These are phyloP conservation scores for Xylaria sp. DNA, from an alignment of 2,329 filamentous ascomycete genomes.

Conservation along the genomic window DNA sequence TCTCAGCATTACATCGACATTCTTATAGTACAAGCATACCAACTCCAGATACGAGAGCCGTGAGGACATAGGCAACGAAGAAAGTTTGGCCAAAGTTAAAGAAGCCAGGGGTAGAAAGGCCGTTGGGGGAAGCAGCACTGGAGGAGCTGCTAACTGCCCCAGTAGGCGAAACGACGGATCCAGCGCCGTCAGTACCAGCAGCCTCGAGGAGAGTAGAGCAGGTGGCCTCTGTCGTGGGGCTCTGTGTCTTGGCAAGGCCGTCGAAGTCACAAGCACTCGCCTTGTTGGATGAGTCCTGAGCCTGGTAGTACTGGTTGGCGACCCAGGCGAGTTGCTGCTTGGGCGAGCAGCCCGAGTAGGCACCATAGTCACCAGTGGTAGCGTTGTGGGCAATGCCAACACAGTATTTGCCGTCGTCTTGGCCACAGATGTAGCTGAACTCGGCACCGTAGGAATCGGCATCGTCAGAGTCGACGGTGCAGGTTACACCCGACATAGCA, in stretches of 20 bases:
- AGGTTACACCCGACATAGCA: constrained; percentile 81
- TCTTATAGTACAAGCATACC: constrained; percentile 66
- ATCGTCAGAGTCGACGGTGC: constrained; percentile 69
- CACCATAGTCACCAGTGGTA: constrained; percentile 75
- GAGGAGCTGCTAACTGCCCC: constrained; percentile 55
- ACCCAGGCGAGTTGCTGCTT: constrained; percentile 78
- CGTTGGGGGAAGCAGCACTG: constrained; percentile 57
- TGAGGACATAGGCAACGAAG: constrained; percentile 61
- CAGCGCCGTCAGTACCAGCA: constrained; percentile 71
- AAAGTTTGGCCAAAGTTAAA: constrained; percentile 50
- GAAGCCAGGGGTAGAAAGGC: constrained; percentile 50
- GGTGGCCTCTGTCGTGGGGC: constrained; percentile 57
- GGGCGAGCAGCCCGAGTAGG: constrained; percentile 80
- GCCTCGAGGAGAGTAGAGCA: constrained; percentile 71
- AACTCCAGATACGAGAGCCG: constrained; percentile 61
- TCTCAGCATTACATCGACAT: constrained; percentile 19
- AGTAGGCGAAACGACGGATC: constrained; percentile 62
- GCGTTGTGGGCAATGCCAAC: constrained; percentile 75
- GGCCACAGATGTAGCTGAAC: constrained; percentile 80
- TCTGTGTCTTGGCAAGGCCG: constrained; percentile 69
- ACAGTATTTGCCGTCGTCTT: constrained; percentile 64
- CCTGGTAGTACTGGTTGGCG: constrained; percentile 76
- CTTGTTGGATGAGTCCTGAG: constrained; percentile 60
- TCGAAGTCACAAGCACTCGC: constrained; percentile 76
- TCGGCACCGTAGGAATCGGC: constrained; percentile 71